phyloP scores from a whole-genome alignment of 192 early-diverging fungal genomes.

The Coemansia sp. region DNA sequence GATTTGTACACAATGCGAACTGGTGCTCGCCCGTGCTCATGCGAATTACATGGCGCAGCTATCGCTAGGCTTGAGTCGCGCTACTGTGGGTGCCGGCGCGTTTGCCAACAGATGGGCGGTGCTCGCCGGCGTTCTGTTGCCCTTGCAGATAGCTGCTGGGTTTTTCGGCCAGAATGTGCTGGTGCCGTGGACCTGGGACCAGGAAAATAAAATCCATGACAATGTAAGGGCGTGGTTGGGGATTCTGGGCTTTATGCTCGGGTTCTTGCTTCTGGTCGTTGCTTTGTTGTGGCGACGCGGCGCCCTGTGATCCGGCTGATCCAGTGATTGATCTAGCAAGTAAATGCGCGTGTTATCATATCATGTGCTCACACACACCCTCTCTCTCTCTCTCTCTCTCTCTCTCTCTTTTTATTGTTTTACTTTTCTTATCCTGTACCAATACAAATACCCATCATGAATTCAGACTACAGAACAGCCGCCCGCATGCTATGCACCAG shows the following conservation, averaged over 20 bases:
- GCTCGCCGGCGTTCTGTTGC: slow-evolving; percentile 44
- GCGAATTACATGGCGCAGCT: slow-evolving; percentile 83
- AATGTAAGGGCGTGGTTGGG: slow-evolving; percentile 55
- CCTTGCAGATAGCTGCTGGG: slow-evolving; percentile 66
- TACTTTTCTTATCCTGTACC: slow-evolving; percentile 1
- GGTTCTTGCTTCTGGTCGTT: slow-evolving; percentile 30
- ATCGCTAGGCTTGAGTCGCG: slow-evolving; percentile 67
- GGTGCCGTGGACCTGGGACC: slow-evolving; percentile 57
- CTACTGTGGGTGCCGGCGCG: slow-evolving; percentile 47
- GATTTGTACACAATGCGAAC: slow-evolving; percentile 71
- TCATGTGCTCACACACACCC: too few relatives aligned
- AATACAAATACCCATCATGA: slow-evolving; percentile 4
- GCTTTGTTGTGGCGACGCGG: slow-evolving; percentile 12
- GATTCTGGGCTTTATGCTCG: slow-evolving; percentile 55
- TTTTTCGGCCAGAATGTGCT: slow-evolving; percentile 69
- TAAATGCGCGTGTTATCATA: neutral
- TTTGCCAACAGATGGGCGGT: slow-evolving; percentile 32
- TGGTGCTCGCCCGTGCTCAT: slow-evolving; percentile 71
- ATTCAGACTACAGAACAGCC: slow-evolving; percentile 10
- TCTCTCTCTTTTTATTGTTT: slow-evolving; percentile 5
- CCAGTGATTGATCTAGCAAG: neutral
- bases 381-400: neutral
- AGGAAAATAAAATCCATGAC: slow-evolving; percentile 30
- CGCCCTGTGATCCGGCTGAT: slow-evolving; percentile 4
- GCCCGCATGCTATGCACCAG: slow-evolving; percentile 28